phyloP scores from a whole-genome alignment of 768 basidiomycete genomes.

The Suillus bovinus region DNA sequence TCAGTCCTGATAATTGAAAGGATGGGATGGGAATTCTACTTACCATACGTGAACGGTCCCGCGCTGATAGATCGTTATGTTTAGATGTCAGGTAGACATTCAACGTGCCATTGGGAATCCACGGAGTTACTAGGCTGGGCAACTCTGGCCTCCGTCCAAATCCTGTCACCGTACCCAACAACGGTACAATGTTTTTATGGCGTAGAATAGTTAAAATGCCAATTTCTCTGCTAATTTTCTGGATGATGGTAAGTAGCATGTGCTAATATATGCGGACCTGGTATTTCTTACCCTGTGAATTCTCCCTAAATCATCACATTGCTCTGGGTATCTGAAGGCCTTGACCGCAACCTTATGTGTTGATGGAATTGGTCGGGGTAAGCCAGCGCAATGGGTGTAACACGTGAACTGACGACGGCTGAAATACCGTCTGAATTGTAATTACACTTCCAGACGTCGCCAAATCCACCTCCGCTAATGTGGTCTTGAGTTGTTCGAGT shows the following conservation, averaged over 20 bases:
- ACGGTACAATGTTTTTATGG: neutral
- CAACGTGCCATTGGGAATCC: neutral
- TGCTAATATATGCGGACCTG: too few species aligned
- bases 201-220: neutral
- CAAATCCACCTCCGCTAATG: neutral
- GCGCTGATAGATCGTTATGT: neutral
- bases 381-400: too few species aligned
- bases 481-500: too few species aligned
- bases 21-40: neutral
- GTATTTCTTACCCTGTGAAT: too few species aligned
- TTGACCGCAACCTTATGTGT: neutral
- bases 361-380: too few species aligned
- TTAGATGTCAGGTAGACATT: neutral
- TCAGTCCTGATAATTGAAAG: too few species aligned
- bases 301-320: neutral
- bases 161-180: neutral
- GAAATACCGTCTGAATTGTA: neutral
- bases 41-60: neutral
- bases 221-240: neutral
- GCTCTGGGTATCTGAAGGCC: neutral
- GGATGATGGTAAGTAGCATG: neutral
- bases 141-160: neutral
- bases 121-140: neutral
- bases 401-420: neutral
- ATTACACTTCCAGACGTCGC: neutral